A percentile compares a stretch with the other conserved stretches of the same genome.
phyloP scores from a whole-genome alignment of 345 rosid genomes.

The Gossypium sturtianum region DNA sequence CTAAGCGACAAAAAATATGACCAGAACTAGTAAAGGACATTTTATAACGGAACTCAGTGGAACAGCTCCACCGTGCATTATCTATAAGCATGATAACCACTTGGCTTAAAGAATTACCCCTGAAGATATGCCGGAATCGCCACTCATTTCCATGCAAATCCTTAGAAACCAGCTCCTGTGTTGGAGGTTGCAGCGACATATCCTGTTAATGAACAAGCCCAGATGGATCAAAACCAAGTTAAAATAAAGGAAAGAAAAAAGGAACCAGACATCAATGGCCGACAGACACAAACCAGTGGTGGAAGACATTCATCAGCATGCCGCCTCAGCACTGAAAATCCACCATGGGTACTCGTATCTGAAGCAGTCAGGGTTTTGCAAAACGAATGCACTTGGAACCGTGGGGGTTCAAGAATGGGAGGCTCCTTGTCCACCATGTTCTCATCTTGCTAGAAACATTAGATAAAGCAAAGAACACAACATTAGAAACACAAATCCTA shows the following conservation, averaged over 20 bases:
- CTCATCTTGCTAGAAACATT: slow-evolving; percentile 47
- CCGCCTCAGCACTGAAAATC: slow-evolving; percentile 79
- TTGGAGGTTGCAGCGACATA: slow-evolving; percentile 82
- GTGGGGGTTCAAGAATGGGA: slow-evolving; percentile 47
- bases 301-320: slow-evolving; percentile 92
- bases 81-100: not conserved
- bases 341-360: slow-evolving; percentile 88
- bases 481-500: not conserved
- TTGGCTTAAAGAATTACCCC: slow-evolving; percentile 38
- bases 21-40: not conserved
- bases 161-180: slow-evolving; percentile 67
- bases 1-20: too few relatives aligned
- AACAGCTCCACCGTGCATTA: not conserved
- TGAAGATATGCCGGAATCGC: slow-evolving; percentile 78
- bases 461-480: not conserved
- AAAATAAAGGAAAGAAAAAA: not conserved
- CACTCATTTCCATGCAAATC: slow-evolving; percentile 79
- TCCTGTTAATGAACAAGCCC: slow-evolving; percentile 35
- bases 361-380: slow-evolving; percentile 86
- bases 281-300: slow-evolving; percentile 49
- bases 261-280: not conserved
- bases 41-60: not conserved
- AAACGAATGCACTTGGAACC: slow-evolving; percentile 67
- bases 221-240: not conserved
- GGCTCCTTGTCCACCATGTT: slow-evolving; percentile 44